Evolutionary conservation across 2,329 filamentous ascomycete genomes (phyloP).

Genomic region (Colletotrichum higginsianum): DNA sequence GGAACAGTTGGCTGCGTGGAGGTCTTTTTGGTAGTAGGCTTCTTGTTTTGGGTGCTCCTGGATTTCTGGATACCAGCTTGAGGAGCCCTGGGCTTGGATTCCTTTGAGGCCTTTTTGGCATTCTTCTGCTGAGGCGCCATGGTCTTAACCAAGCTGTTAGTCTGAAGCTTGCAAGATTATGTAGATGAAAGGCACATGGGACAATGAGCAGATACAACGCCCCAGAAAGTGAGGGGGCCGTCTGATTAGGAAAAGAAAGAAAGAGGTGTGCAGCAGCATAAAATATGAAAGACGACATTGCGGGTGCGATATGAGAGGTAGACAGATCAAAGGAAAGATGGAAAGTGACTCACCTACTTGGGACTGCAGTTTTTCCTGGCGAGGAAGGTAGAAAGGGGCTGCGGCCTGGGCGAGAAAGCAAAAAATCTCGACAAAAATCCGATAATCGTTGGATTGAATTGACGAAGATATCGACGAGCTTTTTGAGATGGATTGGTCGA

Average conservation of each 20-base stretch:
- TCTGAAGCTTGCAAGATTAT: too few species aligned
- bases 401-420: too few species aligned
- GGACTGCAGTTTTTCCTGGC: neutral
- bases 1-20: neutral
- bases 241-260: too few species aligned
- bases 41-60: neutral
- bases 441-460: neutral
- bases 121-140: slow-evolving; percentile 6
- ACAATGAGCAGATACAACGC: too few species aligned
- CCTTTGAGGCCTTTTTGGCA: neutral
- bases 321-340: neutral
- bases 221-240: neutral
- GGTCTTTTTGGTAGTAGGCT: neutral
- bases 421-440: too few species aligned
- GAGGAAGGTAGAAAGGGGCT: too few species aligned
- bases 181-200: neutral
- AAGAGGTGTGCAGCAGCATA: neutral
- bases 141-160: neutral
- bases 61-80: slow-evolving; percentile 4
- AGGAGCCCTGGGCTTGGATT: neutral
- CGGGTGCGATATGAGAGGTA: neutral
- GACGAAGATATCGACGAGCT: neutral
- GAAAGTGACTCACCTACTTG: slow-evolving; percentile 8
- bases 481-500: neutral
- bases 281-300: neutral